Evolutionary conservation across 805 yeast species (phyloP), one percentile per base, ranked within the genome.

Genomic region (Nakazawaea pomicola): DNA sequence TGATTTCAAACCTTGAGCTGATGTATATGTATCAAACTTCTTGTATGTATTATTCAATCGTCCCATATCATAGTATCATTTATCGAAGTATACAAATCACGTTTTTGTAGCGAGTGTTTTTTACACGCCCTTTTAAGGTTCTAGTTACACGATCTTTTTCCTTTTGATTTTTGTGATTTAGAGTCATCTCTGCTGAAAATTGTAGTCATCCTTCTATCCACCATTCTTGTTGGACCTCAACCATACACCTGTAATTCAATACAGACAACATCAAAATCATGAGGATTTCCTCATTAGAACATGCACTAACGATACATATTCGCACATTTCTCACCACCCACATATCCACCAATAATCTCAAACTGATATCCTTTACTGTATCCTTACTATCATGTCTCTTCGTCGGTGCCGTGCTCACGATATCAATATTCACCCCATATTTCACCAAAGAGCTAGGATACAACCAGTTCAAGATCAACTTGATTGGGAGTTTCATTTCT

Each of bases 401-500:
- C 35, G 80, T 88, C 18, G 97, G 96, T 0, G 84, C 95, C 4
- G 83, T 91, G 38, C 70, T 87, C 45, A 70, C 90, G 16, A 87
- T 89, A 56, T 82, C 96, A 7, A 64, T 91, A 30, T 90, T 82
- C 60, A 76, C 95, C 5, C 74, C 83, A 15, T 74, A 80, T 12
- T 76, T 93, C 56, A 79, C 78, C 44, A 55, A 62, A 10, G 57
- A 64, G n/a, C 62, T 83, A 36, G 72, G 76, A 3, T 80, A 83
- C 52, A 60, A 80, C 1, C 87, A 87, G 49, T 65, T 85, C 40
- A 61, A 68, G 38, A 68, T 74, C 57, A 93, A 91, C 61, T 60
- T 78, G 42, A 78, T 91, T 10, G 83, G 95, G 4, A 80, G 88
- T 21, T 67, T 74, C 18, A 79, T 86, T 29, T 81, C 84, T 21